A percentile compares a stretch with the other conserved stretches of the same genome.
phyloP scores from a whole-genome alignment of 2,329 filamentous ascomycete genomes.

The Metarhizium album region DNA sequence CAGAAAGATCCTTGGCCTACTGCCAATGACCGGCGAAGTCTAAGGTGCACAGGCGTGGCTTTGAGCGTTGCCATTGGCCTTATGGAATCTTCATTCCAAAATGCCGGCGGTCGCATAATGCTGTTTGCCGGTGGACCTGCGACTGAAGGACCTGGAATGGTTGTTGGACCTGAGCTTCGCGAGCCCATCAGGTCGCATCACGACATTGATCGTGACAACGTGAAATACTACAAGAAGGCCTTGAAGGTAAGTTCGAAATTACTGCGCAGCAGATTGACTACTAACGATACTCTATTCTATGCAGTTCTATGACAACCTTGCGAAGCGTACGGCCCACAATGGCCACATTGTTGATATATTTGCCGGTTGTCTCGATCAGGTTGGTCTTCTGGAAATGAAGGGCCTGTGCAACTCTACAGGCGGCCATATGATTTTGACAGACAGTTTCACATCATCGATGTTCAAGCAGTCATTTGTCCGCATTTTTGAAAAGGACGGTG shows the following conservation, averaged over 20 bases:
- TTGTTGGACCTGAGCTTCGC: slow-evolving; percentile 88
- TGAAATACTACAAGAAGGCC: slow-evolving; percentile 99
- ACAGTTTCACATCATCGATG: slow-evolving; percentile 98
- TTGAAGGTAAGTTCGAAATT: slow-evolving; percentile 55
- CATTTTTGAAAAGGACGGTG: slow-evolving; percentile 91
- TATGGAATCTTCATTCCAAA: slow-evolving; percentile 90
- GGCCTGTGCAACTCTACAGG: slow-evolving; percentile 91
- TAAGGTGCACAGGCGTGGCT: slow-evolving; percentile 93
- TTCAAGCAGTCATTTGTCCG: slow-evolving; percentile 98
- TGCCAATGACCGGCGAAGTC: slow-evolving; percentile 77
- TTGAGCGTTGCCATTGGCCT: slow-evolving; percentile 88
- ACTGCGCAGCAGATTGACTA: background rate
- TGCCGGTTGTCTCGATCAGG: slow-evolving; percentile 92
- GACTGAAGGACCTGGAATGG: slow-evolving; percentile 92
- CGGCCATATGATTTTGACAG: slow-evolving; percentile 95
- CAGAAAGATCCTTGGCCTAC: slow-evolving; percentile 98
- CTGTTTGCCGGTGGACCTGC: slow-evolving; percentile 90
- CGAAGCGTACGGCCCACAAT: slow-evolving; percentile 90
- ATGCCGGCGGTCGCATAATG: slow-evolving; percentile 92
- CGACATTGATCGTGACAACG: slow-evolving; percentile 96
- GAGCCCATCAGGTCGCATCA: slow-evolving; percentile 97
- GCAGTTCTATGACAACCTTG: slow-evolving; percentile 87
- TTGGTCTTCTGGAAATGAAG: slow-evolving; percentile 97
- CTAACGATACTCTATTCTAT: background rate
- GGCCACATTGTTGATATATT: slow-evolving; percentile 97